A percentile compares a stretch with the other conserved stretches of the same genome.
Conservation (phyloP, 2,329 filamentous ascomycete genomes). For the Xylariomycetidae sp. region DNA sequence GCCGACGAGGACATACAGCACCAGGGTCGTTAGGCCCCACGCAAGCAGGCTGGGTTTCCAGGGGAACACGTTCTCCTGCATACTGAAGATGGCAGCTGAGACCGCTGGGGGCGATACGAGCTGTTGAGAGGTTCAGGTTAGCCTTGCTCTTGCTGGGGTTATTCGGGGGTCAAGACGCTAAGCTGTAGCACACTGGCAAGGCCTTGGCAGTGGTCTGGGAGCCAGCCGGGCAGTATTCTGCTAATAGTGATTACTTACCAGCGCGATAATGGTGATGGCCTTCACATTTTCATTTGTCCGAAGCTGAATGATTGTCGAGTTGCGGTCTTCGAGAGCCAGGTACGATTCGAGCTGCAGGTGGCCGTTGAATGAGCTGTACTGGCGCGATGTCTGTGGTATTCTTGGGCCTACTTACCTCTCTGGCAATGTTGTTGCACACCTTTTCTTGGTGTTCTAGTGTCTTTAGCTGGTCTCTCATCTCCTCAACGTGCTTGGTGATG, state of each 20-base stretch:
- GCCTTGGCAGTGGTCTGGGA: too few species aligned
- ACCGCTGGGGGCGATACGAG: constrained; percentile 4
- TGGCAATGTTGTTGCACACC: constrained; percentile 6
- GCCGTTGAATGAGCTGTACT: not conserved
- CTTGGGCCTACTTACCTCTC: constrained; percentile 3
- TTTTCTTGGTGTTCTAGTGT: constrained; percentile 4
- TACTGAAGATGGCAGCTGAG: constrained; percentile 6
- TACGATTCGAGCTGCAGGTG: constrained; percentile 9
- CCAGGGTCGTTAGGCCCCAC: constrained; percentile 3
- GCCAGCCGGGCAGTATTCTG: too few species aligned
- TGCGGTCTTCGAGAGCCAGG: constrained; percentile 6
- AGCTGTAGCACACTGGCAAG: too few species aligned
- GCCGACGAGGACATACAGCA: constrained; percentile 1
- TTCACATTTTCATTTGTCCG: constrained; percentile 8
- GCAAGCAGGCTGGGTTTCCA: not conserved
- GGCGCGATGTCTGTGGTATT: not conserved
- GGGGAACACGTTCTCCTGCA: constrained; percentile 2
- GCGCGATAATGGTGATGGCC: constrained; percentile 5
- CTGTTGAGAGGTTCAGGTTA: not conserved
- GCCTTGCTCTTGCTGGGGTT: not conserved
- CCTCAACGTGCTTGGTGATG: constrained; percentile 6
- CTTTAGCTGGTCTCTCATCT: constrained; percentile 5
- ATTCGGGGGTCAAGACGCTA: too few species aligned
- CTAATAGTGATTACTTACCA: constrained; percentile 3
- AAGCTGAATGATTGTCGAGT: constrained; percentile 6